Conservation (phyloP, 768 basidiomycete species). For the Trametopsis cervina region DNA sequence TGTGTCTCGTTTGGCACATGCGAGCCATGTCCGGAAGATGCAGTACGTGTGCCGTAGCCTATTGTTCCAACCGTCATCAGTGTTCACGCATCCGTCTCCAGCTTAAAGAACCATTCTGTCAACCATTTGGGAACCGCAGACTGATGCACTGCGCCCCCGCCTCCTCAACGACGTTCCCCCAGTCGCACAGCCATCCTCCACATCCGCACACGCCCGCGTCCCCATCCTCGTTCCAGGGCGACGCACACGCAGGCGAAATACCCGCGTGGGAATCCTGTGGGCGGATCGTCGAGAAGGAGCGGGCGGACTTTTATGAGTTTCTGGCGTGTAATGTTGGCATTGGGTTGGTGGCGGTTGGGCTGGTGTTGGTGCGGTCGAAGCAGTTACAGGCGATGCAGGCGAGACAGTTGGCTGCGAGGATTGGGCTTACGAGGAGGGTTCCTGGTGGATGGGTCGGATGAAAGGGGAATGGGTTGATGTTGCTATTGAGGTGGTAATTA, state of each 20-base stretch:
- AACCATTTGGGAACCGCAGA: slow-evolving; percentile 92
- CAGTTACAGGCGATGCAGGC: slow-evolving; percentile 69
- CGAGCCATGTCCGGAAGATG: slow-evolving; percentile 55
- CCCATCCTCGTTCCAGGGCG: slow-evolving; percentile 7
- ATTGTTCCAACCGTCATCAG: not conserved
- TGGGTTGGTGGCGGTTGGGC: slow-evolving; percentile 51
- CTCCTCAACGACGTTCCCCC: slow-evolving; percentile 6
- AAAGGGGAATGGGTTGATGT: not conserved
- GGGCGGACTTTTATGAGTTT: slow-evolving; percentile 88
- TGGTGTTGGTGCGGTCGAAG: slow-evolving; percentile 65
- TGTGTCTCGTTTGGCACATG: slow-evolving; percentile 55
- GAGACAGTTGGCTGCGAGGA: slow-evolving; percentile 77
- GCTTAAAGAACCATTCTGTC: slow-evolving; percentile 86
- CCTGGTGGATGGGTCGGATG: slow-evolving; percentile 21
- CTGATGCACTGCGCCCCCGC: slow-evolving; percentile 71
- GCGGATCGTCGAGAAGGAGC: slow-evolving; percentile 71
- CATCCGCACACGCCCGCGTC: slow-evolving; percentile 16
- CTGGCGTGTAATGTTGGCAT: slow-evolving; percentile 77
- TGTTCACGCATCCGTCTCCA: slow-evolving; percentile 21
- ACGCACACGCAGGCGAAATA: slow-evolving; percentile 36
- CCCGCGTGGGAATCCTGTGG: slow-evolving; percentile 94
- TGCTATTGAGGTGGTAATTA: too few species aligned
- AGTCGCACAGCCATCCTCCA: slow-evolving; percentile 3
- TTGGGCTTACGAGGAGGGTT: slow-evolving; percentile 58
- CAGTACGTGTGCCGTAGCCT: slow-evolving; percentile 36